Base-by-base conservation (phyloP, 306 rosid species). In the Fragaria iinumae region DNA sequence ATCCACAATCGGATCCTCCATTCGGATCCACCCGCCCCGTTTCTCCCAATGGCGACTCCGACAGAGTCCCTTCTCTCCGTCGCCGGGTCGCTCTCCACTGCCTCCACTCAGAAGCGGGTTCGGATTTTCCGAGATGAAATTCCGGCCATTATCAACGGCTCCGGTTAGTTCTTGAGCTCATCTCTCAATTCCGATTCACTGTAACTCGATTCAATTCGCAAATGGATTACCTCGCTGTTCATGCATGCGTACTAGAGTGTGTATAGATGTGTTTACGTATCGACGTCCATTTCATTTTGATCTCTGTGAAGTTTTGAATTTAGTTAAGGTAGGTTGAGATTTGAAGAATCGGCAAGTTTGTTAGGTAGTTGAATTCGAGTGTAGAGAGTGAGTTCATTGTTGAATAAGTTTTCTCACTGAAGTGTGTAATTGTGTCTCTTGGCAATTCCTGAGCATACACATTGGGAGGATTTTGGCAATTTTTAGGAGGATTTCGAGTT, bases 111-210 rank as follows among this genome's bases (percentile, higher is more conserved):
- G 76, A 85, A 87, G 44, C 99, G 97, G 11, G 74, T 87, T 72
- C 84, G 87, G 67, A 89, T 95, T 73, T 95, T 95, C 88, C 83
- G 83, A 14, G 75, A 82, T 50, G 91, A 95, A 83, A 79, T 95
- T 76, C 90, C 97, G 29, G 73, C 88, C 20, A 77, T 90, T 65
- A 52, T 90, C 80, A 41, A 49, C 25, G 77, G 73, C 49, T 81
- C 81, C 23, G 99, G 99, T 95, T 60, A 75, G 84, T 75, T 66
- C 8, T 39, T 82, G 21, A 21, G 43, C 48, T 65, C 73, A 3
- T 5, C 13, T 65, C 38, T 39, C 62, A 41, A 8, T 48, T 68
- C n/a, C 64, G 45, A n/a, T 78, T 17, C 68, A 52, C 20, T 36
- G 2, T 13, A 14, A 67, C 44, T 45, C 69, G 52, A 21, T 62